These are phyloP conservation scores for Hyphopichia pseudoburtonii DNA, from an alignment of 1,139 yeast genomes.

Conservation along the genomic window DNA sequence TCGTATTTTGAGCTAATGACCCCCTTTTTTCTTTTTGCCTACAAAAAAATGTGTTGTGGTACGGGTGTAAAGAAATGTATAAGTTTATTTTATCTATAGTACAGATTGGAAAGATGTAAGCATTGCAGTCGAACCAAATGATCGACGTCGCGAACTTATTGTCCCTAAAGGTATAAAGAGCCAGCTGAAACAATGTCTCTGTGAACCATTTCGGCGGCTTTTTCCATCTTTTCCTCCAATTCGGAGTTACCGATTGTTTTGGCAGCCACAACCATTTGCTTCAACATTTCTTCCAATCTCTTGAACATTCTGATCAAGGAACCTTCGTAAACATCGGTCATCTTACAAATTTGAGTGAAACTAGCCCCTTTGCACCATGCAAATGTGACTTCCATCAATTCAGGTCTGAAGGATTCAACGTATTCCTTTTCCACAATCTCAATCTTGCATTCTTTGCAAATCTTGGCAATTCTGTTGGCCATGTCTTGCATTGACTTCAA, in stretches of 20 bases:
- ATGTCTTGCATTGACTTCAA: constrained; percentile 81
- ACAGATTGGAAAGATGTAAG: too few species aligned
- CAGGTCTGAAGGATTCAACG: constrained; percentile 85
- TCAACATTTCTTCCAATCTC: constrained; percentile 86
- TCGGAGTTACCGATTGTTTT: constrained; percentile 89
- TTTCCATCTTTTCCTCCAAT: constrained; percentile 85
- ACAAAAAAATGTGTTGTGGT: too few species aligned
- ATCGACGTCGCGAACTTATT: not conserved
- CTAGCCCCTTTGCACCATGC: constrained; percentile 97
- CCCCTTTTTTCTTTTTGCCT: not conserved
- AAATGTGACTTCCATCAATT: constrained; percentile 93
- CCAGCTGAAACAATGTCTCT: constrained; percentile 98
- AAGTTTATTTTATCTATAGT: not conserved
- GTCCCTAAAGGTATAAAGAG: constrained; percentile 65
- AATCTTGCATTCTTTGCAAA: constrained; percentile 83
- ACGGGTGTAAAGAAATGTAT: too few species aligned
- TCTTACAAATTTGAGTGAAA: constrained; percentile 93
- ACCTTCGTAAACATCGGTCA: constrained; percentile 99
- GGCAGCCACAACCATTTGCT: constrained; percentile 89
- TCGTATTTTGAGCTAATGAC: not conserved
- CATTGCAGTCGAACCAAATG: not conserved
- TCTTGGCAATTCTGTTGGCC: constrained; percentile 87
- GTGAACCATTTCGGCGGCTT: constrained; percentile 79
- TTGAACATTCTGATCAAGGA: constrained; percentile 91
- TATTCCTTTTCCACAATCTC: constrained; percentile 90